Base-by-base conservation (phyloP, 768 basidiomycete species). In the Lactifluus subvellereus region DNA sequence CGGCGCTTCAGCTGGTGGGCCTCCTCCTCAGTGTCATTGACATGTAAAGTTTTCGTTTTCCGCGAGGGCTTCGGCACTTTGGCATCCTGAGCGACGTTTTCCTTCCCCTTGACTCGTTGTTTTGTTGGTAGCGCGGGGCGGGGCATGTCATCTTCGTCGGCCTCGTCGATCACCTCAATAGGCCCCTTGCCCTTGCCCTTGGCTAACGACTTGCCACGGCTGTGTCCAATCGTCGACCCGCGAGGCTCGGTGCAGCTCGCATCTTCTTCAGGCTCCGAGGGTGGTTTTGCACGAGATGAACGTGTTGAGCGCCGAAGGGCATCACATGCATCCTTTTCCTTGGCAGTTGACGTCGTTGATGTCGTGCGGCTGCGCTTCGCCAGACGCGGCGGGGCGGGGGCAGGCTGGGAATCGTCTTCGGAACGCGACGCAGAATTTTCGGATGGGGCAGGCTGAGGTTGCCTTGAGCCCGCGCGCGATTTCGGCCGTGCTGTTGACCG, bases 91-190 rank as follows among this genome's bases (percentile, higher is more conserved):
- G 48, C 60, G 30, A 69, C 54, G 48, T 65, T 67, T 49, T 73
- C 70, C 60, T 70, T 71, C 16, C 72, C 72, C 65, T 71, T 74
- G 37, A 70, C 68, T 16, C 70, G 66, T 13, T 68, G 62, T 49
- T 68, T 71, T 50, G 65, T 64, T 64, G 72, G 73, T 1, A 60
- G 68, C 18, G 58, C 70, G 6, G 64, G 67, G 10, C 62, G 63
- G 3, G 68, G 68, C 2, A 71, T 69, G 22, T 72, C 72, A 35
- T 67, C 70, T 18, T 68, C 69, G 10, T 71, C 72, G 20, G 69
- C 70, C 53, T 72, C 71, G 43, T 70, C 66, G 58, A 75, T 69
- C 51, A 67, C 67, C 10, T 70, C 69, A 2, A 73, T 71, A 14
- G 66, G 64, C 5, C 64, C 63, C 54, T 71, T 74, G 14, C 59